Percentiles rank a stretch among this genome's conserved stretches.
Conservation (phyloP, 192 early-diverging fungal species). For the Funneliformis geosporum region DNA sequence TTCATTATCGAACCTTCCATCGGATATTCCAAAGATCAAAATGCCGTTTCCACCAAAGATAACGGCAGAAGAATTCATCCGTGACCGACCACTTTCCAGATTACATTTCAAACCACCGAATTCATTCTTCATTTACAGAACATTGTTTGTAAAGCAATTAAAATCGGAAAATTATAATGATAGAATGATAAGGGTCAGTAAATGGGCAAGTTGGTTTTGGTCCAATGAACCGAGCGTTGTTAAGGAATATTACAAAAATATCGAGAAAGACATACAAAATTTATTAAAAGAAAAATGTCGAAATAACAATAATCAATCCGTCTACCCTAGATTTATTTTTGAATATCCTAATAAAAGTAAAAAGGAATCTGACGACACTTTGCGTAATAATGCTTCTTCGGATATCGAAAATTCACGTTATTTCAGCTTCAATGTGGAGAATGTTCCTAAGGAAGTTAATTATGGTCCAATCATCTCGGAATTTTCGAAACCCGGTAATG, state of each 20-base stretch:
- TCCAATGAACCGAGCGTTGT: background rate
- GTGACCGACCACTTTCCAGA: background rate
- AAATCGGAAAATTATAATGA: background rate
- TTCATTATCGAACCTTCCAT: background rate
- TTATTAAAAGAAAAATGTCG: background rate
- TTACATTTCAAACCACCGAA: background rate
- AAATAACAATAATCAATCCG: background rate
- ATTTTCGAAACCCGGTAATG: no score
- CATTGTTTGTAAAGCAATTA: background rate
- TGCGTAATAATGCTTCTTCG: no score
- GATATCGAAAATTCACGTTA: no score
- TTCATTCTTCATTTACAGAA: background rate
- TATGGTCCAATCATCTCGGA: no score
- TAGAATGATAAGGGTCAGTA: background rate
- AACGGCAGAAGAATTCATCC: background rate
- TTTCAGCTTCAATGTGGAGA: no score
- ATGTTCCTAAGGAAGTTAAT: no score
- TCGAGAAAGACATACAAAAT: background rate
- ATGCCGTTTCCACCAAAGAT: background rate
- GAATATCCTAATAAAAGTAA: background rate
- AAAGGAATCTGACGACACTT: no score
- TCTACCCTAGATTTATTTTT: background rate
- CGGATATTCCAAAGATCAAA: background rate
- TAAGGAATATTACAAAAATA: background rate
- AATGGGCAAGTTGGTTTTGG: background rate